Evolutionary conservation across 75 land plant genomes (phyloP).

Genomic region (Pinus albicaulis): DNA sequence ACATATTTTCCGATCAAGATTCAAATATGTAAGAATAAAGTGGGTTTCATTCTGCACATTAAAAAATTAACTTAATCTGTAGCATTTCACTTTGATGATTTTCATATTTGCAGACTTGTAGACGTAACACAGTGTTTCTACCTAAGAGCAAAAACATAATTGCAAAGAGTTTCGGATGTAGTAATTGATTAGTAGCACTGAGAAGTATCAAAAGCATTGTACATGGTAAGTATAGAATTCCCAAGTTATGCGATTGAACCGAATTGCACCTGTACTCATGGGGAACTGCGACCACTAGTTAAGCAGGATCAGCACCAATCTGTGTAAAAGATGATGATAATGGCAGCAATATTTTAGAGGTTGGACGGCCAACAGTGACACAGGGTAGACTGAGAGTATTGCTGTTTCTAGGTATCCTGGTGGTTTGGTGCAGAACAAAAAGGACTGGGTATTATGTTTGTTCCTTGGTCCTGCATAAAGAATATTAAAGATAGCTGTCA

Average conservation of each 20-base stretch:
- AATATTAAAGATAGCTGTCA: conserved; percentile 69
- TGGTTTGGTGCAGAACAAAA: conserved; percentile 55
- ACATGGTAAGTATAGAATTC: no score
- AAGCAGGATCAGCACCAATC: no score
- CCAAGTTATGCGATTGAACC: no score
- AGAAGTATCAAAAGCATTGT: no score
- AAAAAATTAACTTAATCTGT: not conserved
- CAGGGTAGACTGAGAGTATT: no score
- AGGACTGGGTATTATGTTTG: conserved; percentile 87
- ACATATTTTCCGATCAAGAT: not conserved
- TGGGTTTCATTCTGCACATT: not conserved
- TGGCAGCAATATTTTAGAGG: no score
- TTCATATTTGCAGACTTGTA: not conserved
- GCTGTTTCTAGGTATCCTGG: conserved; percentile 27
- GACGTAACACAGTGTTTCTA: not conserved
- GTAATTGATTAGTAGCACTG: no score
- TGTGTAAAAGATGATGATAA: no score
- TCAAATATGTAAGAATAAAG: not conserved
- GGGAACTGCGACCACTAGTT: no score
- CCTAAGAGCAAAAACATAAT: not conserved
- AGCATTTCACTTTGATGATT: not conserved
- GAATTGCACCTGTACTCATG: no score
- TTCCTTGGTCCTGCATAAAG: conserved; percentile 79
- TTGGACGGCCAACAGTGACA: no score
- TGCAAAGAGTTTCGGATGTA: no score